phyloP scores from a whole-genome alignment of 257 asterid species.

The Fraxinus pennsylvanica region DNA sequence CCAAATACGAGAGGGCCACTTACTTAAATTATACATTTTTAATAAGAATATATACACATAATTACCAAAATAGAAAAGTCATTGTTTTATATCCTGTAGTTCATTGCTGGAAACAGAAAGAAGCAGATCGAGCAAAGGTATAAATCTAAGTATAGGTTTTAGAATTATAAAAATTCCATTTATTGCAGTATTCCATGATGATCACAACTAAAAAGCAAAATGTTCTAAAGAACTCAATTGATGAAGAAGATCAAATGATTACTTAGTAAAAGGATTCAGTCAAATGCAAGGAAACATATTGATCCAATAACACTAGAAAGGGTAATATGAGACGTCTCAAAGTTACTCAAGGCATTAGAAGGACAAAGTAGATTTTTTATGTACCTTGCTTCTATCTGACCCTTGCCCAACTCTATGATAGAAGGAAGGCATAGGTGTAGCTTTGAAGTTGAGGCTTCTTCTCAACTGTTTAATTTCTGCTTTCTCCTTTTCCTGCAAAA shows the following conservation, averaged over 20 bases:
- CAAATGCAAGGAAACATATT: background rate
- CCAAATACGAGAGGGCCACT: background rate
- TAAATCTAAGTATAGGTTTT: background rate
- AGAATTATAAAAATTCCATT: background rate
- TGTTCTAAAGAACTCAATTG: background rate
- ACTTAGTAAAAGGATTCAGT: background rate
- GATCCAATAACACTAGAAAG: background rate
- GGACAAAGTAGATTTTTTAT: background rate
- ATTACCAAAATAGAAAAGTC: background rate
- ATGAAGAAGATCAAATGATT: conserved; percentile 1
- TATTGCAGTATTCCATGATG: background rate
- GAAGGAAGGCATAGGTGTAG: conserved; percentile 75
- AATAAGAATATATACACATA: background rate
- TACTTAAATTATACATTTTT: too few relatives aligned
- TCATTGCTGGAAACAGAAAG: background rate
- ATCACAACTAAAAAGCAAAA: background rate
- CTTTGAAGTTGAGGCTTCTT: conserved; percentile 68
- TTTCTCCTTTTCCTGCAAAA: conserved; percentile 55
- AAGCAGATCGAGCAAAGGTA: background rate
- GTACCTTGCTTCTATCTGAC: conserved; percentile 53
- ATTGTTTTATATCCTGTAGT: background rate
- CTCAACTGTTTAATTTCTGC: conserved; percentile 60
- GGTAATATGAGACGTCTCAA: background rate
- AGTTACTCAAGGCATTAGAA: background rate
- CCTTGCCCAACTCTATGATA: conserved; percentile 40